A percentile compares a stretch with the other conserved stretches of the same genome.
Evolutionary conservation across 805 yeast species (phyloP).

Genomic region (Sungouiozyma intestinalis): DNA sequence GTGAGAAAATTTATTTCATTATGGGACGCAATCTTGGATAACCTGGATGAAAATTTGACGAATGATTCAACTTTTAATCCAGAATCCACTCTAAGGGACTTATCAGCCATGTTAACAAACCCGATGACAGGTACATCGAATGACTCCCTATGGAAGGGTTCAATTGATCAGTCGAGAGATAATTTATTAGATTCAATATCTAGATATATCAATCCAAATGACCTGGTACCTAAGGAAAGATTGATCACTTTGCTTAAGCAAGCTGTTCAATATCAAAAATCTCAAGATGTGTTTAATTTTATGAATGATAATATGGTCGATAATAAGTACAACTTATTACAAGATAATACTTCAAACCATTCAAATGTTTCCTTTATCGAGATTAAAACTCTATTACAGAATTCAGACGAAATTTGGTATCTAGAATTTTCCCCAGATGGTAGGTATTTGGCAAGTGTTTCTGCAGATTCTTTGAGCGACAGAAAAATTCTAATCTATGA

Average conservation of each 20-base stretch:
- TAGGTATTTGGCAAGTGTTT: constrained; percentile 61
- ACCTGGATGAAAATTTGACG: constrained; percentile 6
- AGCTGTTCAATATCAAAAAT: constrained; percentile 38
- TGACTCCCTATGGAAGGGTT: constrained; percentile 26
- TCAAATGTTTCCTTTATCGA: constrained; percentile 9
- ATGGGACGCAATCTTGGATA: constrained; percentile 19
- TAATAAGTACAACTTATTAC: constrained; percentile 5
- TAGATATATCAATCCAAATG: constrained; percentile 39
- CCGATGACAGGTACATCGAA: constrained; percentile 12
- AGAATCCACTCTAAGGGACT: constrained; percentile 21
- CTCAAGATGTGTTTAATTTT: constrained; percentile 28
- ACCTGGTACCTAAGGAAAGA: constrained; percentile 43
- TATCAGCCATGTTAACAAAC: constrained; percentile 26
- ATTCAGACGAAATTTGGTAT: constrained; percentile 76
- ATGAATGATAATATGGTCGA: constrained; percentile 14
- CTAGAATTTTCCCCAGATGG: constrained; percentile 73
- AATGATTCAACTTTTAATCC: constrained; percentile 14
- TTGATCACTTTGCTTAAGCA: constrained; percentile 41
- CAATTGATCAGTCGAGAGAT: constrained; percentile 30
- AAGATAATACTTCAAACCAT: constrained; percentile 9
- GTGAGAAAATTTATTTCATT: constrained; percentile 15
- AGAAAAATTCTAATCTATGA: constrained; percentile 55
- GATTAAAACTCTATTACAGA: constrained; percentile 29
- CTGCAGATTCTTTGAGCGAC: constrained; percentile 40
- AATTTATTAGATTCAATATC: constrained; percentile 35